These are phyloP conservation scores for Beverwykella pulmonaria DNA, from an alignment of 495 filamentous ascomycete genomes.

Conservation along the genomic window DNA sequence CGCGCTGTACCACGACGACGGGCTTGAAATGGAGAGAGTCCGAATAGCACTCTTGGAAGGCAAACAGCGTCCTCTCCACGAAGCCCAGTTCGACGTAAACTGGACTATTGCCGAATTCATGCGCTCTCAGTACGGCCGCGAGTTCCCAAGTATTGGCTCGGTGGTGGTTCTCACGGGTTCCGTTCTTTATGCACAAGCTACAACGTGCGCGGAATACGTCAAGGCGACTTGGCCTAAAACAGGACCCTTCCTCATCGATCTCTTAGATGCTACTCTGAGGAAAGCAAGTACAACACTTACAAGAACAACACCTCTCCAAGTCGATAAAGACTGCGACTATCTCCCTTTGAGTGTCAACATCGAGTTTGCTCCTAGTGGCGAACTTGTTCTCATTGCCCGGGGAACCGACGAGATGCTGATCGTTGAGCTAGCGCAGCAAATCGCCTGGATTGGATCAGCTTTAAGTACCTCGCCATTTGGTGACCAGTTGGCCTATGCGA, in stretches of 20 bases:
- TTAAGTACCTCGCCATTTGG: conserved; percentile 27
- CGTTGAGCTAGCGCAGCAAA: conserved; percentile 27
- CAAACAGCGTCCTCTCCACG: too few species aligned
- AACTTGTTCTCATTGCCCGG: conserved; percentile 1
- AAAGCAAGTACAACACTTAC: not conserved
- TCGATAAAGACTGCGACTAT: not conserved
- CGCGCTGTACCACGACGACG: not conserved
- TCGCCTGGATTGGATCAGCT: conserved; percentile 35
- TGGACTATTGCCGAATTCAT: conserved; percentile 11
- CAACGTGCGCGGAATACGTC: conserved; percentile 37
- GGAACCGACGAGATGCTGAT: not conserved
- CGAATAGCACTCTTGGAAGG: not conserved
- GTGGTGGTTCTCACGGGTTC: conserved; percentile 31
- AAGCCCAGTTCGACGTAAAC: conserved; percentile 3
- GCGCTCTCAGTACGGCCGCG: conserved; percentile 5
- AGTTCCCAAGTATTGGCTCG: conserved; percentile 13
- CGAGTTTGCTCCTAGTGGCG: not conserved
- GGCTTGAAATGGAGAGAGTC: conserved; percentile 4
- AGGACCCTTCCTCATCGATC: conserved; percentile 12
- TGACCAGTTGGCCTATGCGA: conserved; percentile 27
- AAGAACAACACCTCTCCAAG: too few species aligned
- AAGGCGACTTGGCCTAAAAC: conserved; percentile 28
- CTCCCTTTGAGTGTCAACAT: not conserved
- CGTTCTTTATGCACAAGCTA: conserved; percentile 33
- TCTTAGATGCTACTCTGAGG: conserved; percentile 6